Evolutionary conservation across 495 filamentous ascomycete species (phyloP).

Genomic region (Talaromyces nanjingensis): DNA sequence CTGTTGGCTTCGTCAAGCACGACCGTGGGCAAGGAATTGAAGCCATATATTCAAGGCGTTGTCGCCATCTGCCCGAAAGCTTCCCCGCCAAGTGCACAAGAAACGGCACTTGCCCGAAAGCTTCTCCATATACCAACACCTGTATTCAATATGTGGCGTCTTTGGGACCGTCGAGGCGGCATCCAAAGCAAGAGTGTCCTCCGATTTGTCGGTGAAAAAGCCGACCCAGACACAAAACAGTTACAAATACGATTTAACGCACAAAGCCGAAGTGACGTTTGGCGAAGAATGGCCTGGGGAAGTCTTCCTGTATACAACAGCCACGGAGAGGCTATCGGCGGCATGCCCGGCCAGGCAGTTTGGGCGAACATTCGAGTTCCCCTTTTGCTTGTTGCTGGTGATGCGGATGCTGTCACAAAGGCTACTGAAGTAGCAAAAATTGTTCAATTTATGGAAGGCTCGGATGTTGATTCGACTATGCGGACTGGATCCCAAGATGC

Average conservation of each 20-base stretch:
- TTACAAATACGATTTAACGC: slow-evolving; percentile 79
- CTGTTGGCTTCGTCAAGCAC: slow-evolving; percentile 60
- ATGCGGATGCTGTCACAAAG: slow-evolving; percentile 67
- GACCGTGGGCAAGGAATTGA: slow-evolving; percentile 36
- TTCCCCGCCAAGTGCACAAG: slow-evolving; percentile 47
- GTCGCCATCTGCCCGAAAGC: slow-evolving; percentile 75
- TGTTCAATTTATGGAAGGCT: slow-evolving; percentile 43
- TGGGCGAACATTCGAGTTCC: slow-evolving; percentile 72
- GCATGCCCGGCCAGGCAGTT: slow-evolving; percentile 59
- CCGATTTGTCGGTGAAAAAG: slow-evolving; percentile 69
- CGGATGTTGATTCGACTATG: slow-evolving; percentile 14
- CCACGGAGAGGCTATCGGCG: slow-evolving; percentile 43
- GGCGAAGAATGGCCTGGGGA: slow-evolving; percentile 77
- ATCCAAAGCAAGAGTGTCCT: slow-evolving; percentile 67
- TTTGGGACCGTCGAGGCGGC: slow-evolving; percentile 78
- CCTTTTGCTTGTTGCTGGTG: slow-evolving; percentile 71
- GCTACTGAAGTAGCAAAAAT: slow-evolving; percentile 66
- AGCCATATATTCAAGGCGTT: slow-evolving; percentile 63
- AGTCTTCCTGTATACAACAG: slow-evolving; percentile 48
- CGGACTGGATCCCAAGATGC: slow-evolving; percentile 33
- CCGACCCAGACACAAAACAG: slow-evolving; percentile 65
- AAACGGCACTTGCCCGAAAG: slow-evolving; percentile 43
- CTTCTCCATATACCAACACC: slow-evolving; percentile 59
- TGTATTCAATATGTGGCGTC: slow-evolving; percentile 70
- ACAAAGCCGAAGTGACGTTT: slow-evolving; percentile 74